Evolutionary conservation across 2,329 filamentous ascomycete genomes (phyloP).

Genomic region (Aureobasidium subglaciale): DNA sequence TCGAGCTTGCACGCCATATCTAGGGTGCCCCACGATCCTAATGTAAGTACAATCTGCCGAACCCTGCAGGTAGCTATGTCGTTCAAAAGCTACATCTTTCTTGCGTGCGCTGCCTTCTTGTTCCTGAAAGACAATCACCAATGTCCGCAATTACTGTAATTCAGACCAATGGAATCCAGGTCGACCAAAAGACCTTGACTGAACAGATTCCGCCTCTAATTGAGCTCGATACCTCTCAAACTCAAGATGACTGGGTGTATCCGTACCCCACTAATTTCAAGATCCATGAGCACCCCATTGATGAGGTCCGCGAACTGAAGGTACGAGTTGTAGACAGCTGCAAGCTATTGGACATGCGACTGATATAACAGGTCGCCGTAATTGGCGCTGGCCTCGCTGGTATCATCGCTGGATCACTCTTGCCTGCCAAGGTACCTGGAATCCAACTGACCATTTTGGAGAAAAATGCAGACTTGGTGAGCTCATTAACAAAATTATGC

Average conservation of each 20-base stretch:
- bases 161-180: background rate
- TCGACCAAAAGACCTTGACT: background rate
- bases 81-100: background rate
- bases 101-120: background rate
- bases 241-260: conserved; percentile 19
- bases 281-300: conserved; percentile 24
- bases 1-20: conserved; percentile 5
- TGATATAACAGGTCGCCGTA: conserved; percentile 42
- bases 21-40: background rate
- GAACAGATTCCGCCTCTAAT: background rate
- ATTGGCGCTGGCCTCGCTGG: conserved; percentile 60
- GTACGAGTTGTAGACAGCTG: conserved; percentile 8
- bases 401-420: conserved; percentile 56
- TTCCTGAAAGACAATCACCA: background rate
- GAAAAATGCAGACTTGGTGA: conserved; percentile 60
- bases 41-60: background rate
- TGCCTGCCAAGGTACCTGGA: conserved; percentile 62
- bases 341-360: background rate
- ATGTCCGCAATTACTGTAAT: background rate
- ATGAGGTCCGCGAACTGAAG: conserved; percentile 23
- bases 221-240: background rate
- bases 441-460: conserved; percentile 61
- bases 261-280: conserved; percentile 26
- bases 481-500: too few species aligned
- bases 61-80: background rate